Evolutionary conservation across 805 yeast species (phyloP).

Genomic region (Candida lessepsii): DNA sequence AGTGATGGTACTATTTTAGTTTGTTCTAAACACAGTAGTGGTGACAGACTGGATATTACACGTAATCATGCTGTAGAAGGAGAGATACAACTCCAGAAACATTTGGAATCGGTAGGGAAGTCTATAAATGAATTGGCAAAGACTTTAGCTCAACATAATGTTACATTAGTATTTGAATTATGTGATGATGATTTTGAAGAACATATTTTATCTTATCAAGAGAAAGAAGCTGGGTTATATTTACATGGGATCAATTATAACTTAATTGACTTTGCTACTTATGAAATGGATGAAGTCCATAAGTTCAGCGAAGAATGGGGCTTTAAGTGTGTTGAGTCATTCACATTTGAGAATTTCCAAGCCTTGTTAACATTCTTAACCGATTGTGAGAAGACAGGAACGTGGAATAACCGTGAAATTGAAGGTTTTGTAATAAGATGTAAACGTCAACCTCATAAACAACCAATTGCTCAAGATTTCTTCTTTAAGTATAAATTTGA

Average conservation of each 20-base stretch:
- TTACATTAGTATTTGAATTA: conserved; percentile 88
- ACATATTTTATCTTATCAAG: conserved; percentile 76
- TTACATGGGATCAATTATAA: conserved; percentile 86
- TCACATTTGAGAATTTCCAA: conserved; percentile 36
- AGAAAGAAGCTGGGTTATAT: conserved; percentile 74
- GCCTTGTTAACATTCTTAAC: conserved; percentile 53
- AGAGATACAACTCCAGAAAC: conserved; percentile 52
- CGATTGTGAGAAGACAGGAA: conserved; percentile 61
- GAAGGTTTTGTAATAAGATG: conserved; percentile 95
- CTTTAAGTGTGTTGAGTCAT: conserved; percentile 56
- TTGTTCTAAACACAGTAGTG: conserved; percentile 90
- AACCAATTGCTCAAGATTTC: conserved; percentile 40
- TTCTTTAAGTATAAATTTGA: conserved; percentile 94
- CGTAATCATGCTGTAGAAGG: conserved; percentile 80
- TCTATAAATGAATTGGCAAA: conserved; percentile 53
- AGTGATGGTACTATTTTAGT: conserved; percentile 76
- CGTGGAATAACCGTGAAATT: conserved; percentile 66
- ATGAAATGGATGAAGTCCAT: conserved; percentile 57
- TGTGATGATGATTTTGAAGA: conserved; percentile 95
- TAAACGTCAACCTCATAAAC: conserved; percentile 20
- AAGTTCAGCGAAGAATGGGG: conserved; percentile 68
- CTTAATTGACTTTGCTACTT: conserved; percentile 59
- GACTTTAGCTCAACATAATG: conserved; percentile 46
- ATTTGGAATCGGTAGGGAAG: conserved; percentile 44
- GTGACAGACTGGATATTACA: conserved; percentile 50